These are phyloP conservation scores for Neophaeococcomyces aloes DNA, from an alignment of 2,329 filamentous ascomycete genomes.

Conservation along the genomic window DNA sequence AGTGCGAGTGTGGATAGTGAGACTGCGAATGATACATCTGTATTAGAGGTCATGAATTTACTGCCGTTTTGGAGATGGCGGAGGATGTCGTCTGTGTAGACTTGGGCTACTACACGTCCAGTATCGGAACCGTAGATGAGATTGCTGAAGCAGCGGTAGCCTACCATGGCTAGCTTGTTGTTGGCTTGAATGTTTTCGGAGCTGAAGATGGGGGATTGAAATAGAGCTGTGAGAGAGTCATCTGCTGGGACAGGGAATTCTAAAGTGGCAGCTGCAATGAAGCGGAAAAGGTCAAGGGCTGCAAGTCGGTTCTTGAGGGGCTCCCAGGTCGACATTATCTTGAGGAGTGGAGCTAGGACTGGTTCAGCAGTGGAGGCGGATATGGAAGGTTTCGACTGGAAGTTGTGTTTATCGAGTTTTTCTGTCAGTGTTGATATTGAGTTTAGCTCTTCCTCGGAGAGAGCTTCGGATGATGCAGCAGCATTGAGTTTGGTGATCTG, in stretches of 20 bases:
- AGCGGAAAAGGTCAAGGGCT: constrained; percentile 76
- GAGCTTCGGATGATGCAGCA: constrained; percentile 54
- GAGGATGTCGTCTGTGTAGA: constrained; percentile 50
- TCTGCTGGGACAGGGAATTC: constrained; percentile 52
- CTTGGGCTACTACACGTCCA: constrained; percentile 50
- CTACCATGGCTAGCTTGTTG: constrained; percentile 65
- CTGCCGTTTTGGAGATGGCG: constrained; percentile 54
- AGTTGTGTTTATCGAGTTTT: constrained; percentile 45
- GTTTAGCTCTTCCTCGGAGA: constrained; percentile 62
- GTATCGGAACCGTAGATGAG: constrained; percentile 60
- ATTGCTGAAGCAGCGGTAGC: constrained; percentile 69
- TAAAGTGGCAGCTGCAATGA: constrained; percentile 59
- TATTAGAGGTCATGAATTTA: constrained; percentile 34
- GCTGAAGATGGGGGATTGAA: constrained; percentile 48
- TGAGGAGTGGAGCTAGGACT: constrained; percentile 46
- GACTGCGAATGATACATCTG: constrained; percentile 70
- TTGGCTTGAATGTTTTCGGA: constrained; percentile 56
- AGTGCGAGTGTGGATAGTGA: constrained; percentile 73
- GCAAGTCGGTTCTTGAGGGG: constrained; percentile 70
- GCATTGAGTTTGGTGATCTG: constrained; percentile 66
- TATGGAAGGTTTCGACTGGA: constrained; percentile 24
- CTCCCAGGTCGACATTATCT: constrained; percentile 62
- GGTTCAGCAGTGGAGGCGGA: constrained; percentile 42
- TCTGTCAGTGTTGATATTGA: constrained; percentile 51
- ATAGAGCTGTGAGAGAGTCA: constrained; percentile 43